phyloP scores from a whole-genome alignment of 2,329 filamentous ascomycete species.

The Neophaeococcomyces mojaviensis region DNA sequence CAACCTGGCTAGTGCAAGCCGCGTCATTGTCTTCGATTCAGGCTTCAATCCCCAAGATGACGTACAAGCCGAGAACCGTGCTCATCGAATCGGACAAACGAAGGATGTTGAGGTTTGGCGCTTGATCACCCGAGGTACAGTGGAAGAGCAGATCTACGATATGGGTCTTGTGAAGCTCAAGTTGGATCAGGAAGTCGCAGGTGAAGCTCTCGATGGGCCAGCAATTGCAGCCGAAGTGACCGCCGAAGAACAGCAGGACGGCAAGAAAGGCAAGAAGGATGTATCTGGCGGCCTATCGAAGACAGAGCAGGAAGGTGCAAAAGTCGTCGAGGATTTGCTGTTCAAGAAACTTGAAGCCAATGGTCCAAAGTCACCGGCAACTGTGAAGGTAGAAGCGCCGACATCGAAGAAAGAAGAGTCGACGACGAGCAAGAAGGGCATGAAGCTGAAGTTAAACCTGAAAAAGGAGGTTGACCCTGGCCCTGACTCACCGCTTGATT shows the following conservation, averaged over 20 bases:
- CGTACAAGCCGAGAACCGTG: conserved; percentile 94
- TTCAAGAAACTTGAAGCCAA: conserved; percentile 32
- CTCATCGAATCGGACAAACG: conserved; percentile 87
- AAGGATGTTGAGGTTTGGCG: conserved; percentile 84
- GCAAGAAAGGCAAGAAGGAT: conserved; percentile 16
- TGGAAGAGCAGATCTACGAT: conserved; percentile 89
- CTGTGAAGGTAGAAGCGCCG: not conserved
- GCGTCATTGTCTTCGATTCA: conserved; percentile 93
- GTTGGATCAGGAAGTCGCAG: conserved; percentile 67
- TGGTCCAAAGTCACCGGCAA: not conserved
- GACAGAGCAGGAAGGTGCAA: conserved; percentile 42
- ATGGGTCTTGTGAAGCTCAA: conserved; percentile 89
- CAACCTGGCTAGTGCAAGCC: conserved; percentile 91
- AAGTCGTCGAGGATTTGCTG: conserved; percentile 44
- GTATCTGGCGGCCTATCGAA: conserved; percentile 21
- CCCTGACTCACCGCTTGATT: not conserved
- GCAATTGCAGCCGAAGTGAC: conserved; percentile 25
- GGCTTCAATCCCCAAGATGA: conserved; percentile 98
- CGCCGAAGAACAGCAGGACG: conserved; percentile 1
- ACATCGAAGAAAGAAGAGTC: not conserved
- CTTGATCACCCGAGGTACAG: conserved; percentile 70
- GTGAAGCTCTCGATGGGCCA: conserved; percentile 48
- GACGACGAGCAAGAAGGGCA: not conserved
- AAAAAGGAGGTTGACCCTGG: not conserved
- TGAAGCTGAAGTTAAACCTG: not conserved